Evolutionary conservation across 2,329 filamentous ascomycete genomes (phyloP).

Genomic region (Teratosphaeria viscida): DNA sequence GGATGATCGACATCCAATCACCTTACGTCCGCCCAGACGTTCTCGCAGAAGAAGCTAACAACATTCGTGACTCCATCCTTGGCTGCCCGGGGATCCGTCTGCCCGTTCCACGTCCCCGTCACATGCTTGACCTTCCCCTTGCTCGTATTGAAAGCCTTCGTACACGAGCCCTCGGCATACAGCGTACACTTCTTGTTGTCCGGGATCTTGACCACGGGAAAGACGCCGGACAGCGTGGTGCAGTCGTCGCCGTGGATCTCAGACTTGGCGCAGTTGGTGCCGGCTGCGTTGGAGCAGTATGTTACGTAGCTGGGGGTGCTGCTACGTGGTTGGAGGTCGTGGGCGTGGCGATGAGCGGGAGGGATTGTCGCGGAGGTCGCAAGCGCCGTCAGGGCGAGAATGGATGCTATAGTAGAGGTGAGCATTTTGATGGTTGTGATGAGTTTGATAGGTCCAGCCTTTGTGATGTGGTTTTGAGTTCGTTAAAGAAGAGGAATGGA

Average conservation of each 20-base stretch:
- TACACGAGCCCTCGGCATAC: neutral
- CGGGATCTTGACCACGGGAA: neutral
- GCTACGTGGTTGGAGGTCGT: neutral
- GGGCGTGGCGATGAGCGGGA: neutral
- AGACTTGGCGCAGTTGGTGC: neutral
- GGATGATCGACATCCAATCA: neutral
- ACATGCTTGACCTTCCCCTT: neutral
- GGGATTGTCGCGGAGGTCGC: neutral
- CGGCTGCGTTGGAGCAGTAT: neutral
- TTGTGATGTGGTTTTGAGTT: neutral
- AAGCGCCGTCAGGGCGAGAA: neutral
- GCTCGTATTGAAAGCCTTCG: neutral
- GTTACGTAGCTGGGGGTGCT: neutral
- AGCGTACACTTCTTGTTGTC: neutral
- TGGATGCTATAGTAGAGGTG: neutral
- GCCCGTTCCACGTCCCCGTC: neutral
- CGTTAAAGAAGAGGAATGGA: neutral
- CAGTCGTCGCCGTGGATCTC: neutral
- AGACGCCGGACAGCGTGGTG: neutral
- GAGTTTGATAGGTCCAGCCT: no score
- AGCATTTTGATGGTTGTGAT: neutral
- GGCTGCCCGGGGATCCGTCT: neutral
- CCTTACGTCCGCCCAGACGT: neutral
- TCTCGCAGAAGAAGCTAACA: neutral
- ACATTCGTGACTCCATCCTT: neutral